Base-by-base conservation (phyloP, 257 asterid genomes). In the Rehmannia glutinosa region DNA sequence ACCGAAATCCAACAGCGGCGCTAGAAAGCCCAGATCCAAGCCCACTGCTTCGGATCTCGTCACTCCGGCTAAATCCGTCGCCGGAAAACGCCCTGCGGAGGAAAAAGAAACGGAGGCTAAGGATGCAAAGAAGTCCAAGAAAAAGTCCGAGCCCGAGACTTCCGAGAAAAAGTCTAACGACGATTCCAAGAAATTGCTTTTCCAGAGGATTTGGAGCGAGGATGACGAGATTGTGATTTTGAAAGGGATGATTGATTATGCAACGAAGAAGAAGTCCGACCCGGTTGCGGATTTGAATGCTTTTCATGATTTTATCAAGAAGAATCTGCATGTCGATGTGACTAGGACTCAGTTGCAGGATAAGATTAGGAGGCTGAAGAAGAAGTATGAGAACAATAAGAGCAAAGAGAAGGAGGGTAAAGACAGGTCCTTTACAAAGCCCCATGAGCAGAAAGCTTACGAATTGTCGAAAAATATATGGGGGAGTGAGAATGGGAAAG, bases 121-220 rank as follows among this genome's bases (percentile, higher is more conserved):
- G 72, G 89, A 76, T 1, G 42, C 76, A 0, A 81, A 84, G 71
- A 81, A 72, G 79, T 55, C 81, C 12, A 86, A 82, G 81, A 84
- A 64, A 55, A 79, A 80, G 36, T 27, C 69, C 1, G 83, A 73
- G 2, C 5, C 49, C 6, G 82, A 71, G 39, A 21, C 32, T 17
- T 58, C 73, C 0, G 74, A 24, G 63, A 60, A 58, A 7, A 75
- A 70, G 56, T 3, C 66, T 1, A 57, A 6, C 46, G 82, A 47
- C 1, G 83, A 80, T 23, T 63, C 81, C 5, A 73, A 82, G 50
- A 83, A 72, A 63, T 43, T 41, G 50, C 50, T 72, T 43, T 83
- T 90, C 30, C 90, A 78, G 75, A 82, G 94, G 63, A 41, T 90
- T 19, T 87, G 84, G 84, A 84, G 83, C 24, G 89, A 87, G 32